Conservation (phyloP, 495 filamentous ascomycete genomes). For the Filosporella fistucella region DNA sequence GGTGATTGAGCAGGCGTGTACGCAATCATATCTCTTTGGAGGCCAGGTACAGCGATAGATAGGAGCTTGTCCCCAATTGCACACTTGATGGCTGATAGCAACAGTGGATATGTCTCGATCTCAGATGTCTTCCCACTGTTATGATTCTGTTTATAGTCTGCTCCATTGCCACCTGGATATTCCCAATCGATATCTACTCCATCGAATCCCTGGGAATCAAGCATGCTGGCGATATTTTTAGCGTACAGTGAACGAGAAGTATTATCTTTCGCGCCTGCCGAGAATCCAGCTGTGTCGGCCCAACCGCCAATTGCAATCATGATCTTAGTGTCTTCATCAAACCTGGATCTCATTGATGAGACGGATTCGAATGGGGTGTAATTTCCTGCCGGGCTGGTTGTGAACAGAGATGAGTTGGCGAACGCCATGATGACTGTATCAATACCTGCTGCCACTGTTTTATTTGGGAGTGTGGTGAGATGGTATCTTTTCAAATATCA, state of each 20-base stretch:
- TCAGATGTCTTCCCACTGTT: constrained; percentile 52
- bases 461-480: constrained; percentile 24
- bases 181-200: constrained; percentile 62
- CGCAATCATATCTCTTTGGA: constrained; percentile 56
- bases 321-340: constrained; percentile 47
- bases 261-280: constrained; percentile 43
- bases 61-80: constrained; percentile 56
- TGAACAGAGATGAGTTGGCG: constrained; percentile 48
- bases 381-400: constrained; percentile 33
- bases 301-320: constrained; percentile 63
- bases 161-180: constrained; percentile 62
- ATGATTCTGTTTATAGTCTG: constrained; percentile 48
- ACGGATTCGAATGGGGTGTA: constrained; percentile 47
- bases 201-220: constrained; percentile 50
- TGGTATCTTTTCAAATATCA: constrained; percentile 23
- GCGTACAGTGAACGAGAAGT: constrained; percentile 48
- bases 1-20: constrained; percentile 53
- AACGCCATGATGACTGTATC: constrained; percentile 59
- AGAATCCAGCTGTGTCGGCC: constrained; percentile 55
- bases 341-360: constrained; percentile 42
- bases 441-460: constrained; percentile 29
- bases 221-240: constrained; percentile 47
- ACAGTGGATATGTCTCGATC: constrained; percentile 53
- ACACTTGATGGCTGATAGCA: constrained; percentile 49
- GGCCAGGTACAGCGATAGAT: constrained; percentile 59